phyloP scores from a whole-genome alignment of 306 rosid species.

The Begonia loranthoides region DNA sequence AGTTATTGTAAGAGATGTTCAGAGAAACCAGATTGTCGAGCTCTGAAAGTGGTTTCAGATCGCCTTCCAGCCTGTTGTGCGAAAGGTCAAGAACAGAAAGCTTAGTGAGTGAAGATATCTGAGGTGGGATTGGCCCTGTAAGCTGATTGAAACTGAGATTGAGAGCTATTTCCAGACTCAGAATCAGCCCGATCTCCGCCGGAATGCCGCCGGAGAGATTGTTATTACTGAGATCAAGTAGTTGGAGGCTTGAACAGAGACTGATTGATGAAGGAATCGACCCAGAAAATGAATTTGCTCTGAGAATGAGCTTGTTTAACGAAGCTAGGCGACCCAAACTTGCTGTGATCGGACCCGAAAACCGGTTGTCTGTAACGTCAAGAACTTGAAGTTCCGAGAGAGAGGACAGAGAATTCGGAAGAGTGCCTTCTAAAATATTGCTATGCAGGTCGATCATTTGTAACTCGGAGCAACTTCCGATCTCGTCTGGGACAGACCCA shows the following conservation, averaged over 20 bases:
- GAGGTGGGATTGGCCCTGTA: conserved; percentile 48
- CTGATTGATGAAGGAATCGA: conserved; percentile 56
- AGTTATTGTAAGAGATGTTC: conserved; percentile 67
- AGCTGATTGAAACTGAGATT: conserved; percentile 61
- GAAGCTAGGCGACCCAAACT: conserved; percentile 48
- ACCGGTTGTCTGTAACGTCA: conserved; percentile 51
- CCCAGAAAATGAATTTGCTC: conserved; percentile 44
- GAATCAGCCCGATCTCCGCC: conserved; percentile 35
- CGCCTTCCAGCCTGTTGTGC: conserved; percentile 61
- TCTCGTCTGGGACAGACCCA: conserved; percentile 47
- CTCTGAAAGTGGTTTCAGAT: conserved; percentile 37
- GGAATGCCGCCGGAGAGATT: conserved; percentile 58
- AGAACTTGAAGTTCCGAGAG: conserved; percentile 53
- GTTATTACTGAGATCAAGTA: conserved; percentile 68
- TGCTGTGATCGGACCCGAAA: conserved; percentile 41
- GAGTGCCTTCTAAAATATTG: conserved; percentile 52
- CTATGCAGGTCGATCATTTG: conserved; percentile 78
- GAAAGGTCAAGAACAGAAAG: conserved; percentile 67
- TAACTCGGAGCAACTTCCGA: conserved; percentile 52
- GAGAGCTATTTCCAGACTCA: conserved; percentile 66
- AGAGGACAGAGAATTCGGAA: conserved; percentile 46
- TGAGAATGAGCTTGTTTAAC: conserved; percentile 45
- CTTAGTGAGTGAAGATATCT: conserved; percentile 50
- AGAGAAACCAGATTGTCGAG: conserved; percentile 71
- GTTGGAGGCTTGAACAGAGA: conserved; percentile 51